phyloP scores from a whole-genome alignment of 495 filamentous ascomycete species.

The Aspergillus baeticus region DNA sequence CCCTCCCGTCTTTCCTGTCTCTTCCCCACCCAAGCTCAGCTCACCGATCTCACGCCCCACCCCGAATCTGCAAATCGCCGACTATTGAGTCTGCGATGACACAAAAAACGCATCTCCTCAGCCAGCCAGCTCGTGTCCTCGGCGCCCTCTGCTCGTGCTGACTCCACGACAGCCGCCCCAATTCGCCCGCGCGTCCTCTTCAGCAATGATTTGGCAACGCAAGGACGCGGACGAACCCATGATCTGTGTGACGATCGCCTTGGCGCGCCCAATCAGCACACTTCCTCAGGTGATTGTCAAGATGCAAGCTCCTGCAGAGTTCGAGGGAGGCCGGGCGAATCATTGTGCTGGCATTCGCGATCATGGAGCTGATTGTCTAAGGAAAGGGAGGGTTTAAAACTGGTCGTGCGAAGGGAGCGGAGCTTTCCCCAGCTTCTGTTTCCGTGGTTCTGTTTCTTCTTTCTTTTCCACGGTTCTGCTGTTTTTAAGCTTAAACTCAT shows the following conservation, averaged over 20 bases:
- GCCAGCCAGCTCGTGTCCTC: not conserved
- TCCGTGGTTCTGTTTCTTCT: not conserved
- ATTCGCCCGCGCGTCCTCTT: not conserved
- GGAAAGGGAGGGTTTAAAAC: slow-evolving; percentile 9
- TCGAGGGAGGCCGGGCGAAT: slow-evolving; percentile 9
- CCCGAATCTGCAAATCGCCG: not conserved
- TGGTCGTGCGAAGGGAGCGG: not conserved
- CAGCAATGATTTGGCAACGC: slow-evolving; percentile 2
- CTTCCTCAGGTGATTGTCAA: no score
- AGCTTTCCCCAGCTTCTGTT: not conserved
- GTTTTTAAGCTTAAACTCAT: not conserved
- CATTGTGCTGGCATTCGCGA: not conserved
- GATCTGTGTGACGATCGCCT: slow-evolving; percentile 27
- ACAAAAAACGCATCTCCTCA: not conserved
- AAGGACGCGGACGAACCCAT: slow-evolving; percentile 26
- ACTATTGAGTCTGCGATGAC: not conserved
- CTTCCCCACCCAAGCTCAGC: not conserved
- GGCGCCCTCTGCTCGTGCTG: not conserved
- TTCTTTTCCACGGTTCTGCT: slow-evolving; percentile 1
- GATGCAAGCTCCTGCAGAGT: not conserved
- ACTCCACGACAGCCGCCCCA: slow-evolving; percentile 1
- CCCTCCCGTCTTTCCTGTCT: no score
- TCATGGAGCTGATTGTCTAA: not conserved
- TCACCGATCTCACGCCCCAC: not conserved
- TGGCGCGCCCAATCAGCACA: slow-evolving; percentile 3